A percentile compares a stretch with the other conserved stretches of the same genome.
phyloP scores from a whole-genome alignment of 345 rosid species.

The Eucalyptus globulus region DNA sequence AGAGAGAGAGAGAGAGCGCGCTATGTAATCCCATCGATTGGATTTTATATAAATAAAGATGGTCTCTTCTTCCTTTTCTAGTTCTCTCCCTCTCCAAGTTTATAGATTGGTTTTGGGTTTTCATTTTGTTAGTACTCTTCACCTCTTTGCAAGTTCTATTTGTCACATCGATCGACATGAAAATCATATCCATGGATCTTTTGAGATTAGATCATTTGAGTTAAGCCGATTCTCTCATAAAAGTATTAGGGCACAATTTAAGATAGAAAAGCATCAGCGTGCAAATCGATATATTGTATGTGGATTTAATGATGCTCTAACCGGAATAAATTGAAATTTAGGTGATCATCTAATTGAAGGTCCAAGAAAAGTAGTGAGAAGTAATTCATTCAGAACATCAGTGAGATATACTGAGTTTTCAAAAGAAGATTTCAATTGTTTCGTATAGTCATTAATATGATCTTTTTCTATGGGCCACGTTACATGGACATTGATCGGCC shows the following conservation, averaged over 20 bases:
- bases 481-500: not conserved
- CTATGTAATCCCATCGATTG: not conserved
- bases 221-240: not conserved
- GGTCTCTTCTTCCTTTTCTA: not conserved
- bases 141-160: not conserved
- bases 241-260: not conserved
- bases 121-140: not conserved
- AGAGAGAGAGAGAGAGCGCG: not conserved
- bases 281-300: not conserved
- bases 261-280: not conserved
- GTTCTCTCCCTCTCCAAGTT: not conserved
- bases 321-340: not conserved
- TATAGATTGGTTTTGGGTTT: not conserved
- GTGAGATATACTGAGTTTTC: not conserved
- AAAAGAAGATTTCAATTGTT: not conserved
- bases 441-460: not conserved
- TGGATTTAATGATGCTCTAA: not conserved
- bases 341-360: not conserved
- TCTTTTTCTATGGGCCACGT: not conserved
- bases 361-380: not conserved
- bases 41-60: not conserved
- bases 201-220: not conserved
- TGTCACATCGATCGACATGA: not conserved
- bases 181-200: not conserved
- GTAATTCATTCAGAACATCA: not conserved